Conservation (phyloP, 495 filamentous ascomycete species). For the Penicillium macrosclerotiorum region DNA sequence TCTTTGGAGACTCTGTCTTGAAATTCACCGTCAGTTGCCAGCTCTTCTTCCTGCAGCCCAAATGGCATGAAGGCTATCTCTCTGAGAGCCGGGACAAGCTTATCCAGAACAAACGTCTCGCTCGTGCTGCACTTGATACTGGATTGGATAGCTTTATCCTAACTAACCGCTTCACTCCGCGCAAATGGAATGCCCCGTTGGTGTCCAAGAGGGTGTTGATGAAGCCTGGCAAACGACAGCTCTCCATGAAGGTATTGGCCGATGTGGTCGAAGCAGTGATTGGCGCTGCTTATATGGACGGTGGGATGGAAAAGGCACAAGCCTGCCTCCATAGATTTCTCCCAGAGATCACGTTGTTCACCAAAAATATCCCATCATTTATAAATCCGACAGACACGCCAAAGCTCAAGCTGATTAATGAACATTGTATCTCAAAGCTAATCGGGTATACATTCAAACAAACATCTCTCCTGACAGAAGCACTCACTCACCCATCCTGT, state of each 20-base stretch:
- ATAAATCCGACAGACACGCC: not conserved
- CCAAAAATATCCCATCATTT: not conserved
- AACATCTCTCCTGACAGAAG: slow-evolving; percentile 71
- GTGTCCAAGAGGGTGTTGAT: slow-evolving; percentile 40
- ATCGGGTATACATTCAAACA: slow-evolving; percentile 66
- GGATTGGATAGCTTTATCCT: slow-evolving; percentile 76
- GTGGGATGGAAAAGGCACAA: slow-evolving; percentile 60
- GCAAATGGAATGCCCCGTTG: slow-evolving; percentile 69
- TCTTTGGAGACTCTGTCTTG: slow-evolving; percentile 83
- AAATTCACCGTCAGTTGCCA: slow-evolving; percentile 71
- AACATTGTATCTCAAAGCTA: slow-evolving; percentile 13
- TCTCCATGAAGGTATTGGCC: slow-evolving; percentile 80
- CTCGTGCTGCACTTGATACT: slow-evolving; percentile 56
- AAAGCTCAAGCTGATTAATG: slow-evolving; percentile 6
- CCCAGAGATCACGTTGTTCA: slow-evolving; percentile 48
- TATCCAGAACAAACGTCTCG: slow-evolving; percentile 71
- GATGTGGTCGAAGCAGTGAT: slow-evolving; percentile 89
- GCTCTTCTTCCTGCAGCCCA: slow-evolving; percentile 61
- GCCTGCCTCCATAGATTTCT: slow-evolving; percentile 64
- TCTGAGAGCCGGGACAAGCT: slow-evolving; percentile 64
- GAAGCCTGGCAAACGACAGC: slow-evolving; percentile 25
- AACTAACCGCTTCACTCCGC: slow-evolving; percentile 60
- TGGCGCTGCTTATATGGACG: slow-evolving; percentile 72
- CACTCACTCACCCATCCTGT: slow-evolving; percentile 80
- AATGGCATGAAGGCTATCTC: slow-evolving; percentile 79